Percentiles rank a stretch among this genome's conserved stretches.
These are phyloP conservation scores for Penicillium sp. DNA, from an alignment of 2,329 filamentous ascomycete species.

Conservation along the genomic window DNA sequence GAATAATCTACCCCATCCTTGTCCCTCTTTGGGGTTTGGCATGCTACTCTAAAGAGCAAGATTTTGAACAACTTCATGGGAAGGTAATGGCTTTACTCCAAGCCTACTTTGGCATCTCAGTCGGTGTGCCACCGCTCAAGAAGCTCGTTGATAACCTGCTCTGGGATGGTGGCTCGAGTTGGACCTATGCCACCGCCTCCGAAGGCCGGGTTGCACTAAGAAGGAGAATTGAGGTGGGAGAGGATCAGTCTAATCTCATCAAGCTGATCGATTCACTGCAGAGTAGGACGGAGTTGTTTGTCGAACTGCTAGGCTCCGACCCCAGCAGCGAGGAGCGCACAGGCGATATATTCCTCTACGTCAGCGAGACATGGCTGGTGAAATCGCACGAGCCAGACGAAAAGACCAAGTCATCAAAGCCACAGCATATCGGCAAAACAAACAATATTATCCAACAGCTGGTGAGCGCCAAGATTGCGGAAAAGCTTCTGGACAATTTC, in stretches of 20 bases:
- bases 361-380: slow-evolving; percentile 44
- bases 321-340: slow-evolving; percentile 41
- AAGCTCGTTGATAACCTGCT: slow-evolving; percentile 43
- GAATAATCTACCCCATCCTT: slow-evolving; percentile 40
- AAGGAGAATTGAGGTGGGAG: slow-evolving; percentile 20
- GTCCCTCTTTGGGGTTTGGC: slow-evolving; percentile 44
- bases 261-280: slow-evolving; percentile 37
- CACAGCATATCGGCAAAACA: slow-evolving; percentile 22
- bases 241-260: slow-evolving; percentile 29
- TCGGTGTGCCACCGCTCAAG: slow-evolving; percentile 34
- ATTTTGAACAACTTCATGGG: slow-evolving; percentile 26
- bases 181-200: slow-evolving; percentile 33
- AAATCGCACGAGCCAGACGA: slow-evolving; percentile 16
- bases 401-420: background rate
- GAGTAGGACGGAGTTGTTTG: slow-evolving; percentile 38
- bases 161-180: slow-evolving; percentile 40
- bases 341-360: slow-evolving; percentile 43
- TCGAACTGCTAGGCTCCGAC: slow-evolving; percentile 38
- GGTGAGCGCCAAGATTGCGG: slow-evolving; percentile 42
- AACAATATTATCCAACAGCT: slow-evolving; percentile 36
- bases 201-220: slow-evolving; percentile 27
- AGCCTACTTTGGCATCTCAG: slow-evolving; percentile 44
- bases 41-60: slow-evolving; percentile 36
- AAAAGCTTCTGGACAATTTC: slow-evolving; percentile 43
- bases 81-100: slow-evolving; percentile 34